Conservation (phyloP, 2,329 filamentous ascomycete genomes). For the Dactylellina leptospora region DNA sequence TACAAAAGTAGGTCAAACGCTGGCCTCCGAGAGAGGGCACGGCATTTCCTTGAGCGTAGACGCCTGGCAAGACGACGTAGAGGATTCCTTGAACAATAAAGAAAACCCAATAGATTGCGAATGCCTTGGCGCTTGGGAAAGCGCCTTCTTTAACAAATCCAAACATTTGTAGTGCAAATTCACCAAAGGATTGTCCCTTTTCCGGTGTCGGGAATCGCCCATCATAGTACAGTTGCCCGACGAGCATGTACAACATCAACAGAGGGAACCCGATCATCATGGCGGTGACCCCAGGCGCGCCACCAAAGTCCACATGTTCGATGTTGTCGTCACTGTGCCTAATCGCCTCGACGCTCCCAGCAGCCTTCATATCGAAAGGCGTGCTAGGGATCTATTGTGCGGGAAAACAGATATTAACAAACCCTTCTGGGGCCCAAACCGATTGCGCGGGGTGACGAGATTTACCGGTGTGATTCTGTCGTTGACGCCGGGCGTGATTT, state of each 20-base stretch:
- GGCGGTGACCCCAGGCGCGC: conserved; percentile 76
- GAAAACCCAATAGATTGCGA: conserved; percentile 94
- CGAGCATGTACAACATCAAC: conserved; percentile 99
- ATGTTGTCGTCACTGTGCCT: conserved; percentile 59
- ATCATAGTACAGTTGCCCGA: conserved; percentile 90
- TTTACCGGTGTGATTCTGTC: conserved; percentile 33
- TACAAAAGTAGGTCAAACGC: conserved; percentile 94
- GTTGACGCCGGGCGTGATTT: conserved; percentile 61
- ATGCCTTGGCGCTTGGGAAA: conserved; percentile 82
- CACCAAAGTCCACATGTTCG: conserved; percentile 81
- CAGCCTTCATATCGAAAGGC: conserved; percentile 47
- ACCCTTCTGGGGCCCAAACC: neutral
- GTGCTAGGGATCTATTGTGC: conserved; percentile 38
- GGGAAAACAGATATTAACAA: neutral
- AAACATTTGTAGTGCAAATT: conserved; percentile 77
- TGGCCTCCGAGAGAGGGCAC: conserved; percentile 82
- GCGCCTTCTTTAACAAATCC: conserved; percentile 82
- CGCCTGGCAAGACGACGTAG: conserved; percentile 86
- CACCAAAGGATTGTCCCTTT: conserved; percentile 71
- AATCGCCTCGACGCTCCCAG: conserved; percentile 40
- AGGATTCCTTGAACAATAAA: conserved; percentile 82
- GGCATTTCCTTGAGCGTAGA: conserved; percentile 87
- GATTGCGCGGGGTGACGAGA: neutral
- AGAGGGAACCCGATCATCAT: conserved; percentile 95
- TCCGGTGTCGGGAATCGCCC: conserved; percentile 77